Evolutionary conservation across 768 basidiomycete genomes (phyloP), one percentile per base, ranked within the genome.

Genomic region (Cubamyces lactineus): DNA sequence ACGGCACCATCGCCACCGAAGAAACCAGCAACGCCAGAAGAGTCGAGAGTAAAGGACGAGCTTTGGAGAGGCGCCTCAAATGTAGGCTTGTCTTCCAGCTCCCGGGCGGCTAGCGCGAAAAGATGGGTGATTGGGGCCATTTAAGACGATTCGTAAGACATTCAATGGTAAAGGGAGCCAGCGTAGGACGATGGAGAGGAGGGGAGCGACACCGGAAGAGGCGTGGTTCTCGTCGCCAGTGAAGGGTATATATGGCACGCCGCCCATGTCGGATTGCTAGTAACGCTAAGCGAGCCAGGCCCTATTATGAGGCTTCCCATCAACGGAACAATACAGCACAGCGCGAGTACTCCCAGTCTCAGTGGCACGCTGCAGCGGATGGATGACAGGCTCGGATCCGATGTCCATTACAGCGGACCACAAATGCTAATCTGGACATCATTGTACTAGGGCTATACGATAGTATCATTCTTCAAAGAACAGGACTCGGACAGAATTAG

Each of bases 1-100:
- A 64, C 63, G 1, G 63, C 63, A 26, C 57, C 45, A 19, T 64
- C 58, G 42, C 63, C 63, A 28, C 63, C 63, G 43, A 64, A 64
- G 58, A 64, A 64, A n/a, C 58, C 58, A 9, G 63, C 58, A 49
- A 64, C 53, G 28, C 63, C 58, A 9, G 52, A 53, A 9, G 63
- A 60, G 43, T 57, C 53, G 49, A 64, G 54, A 17, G 63, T 60
- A 23, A 59, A 64, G 23, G 51, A 42, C 5, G 57, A 46, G 50
- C 24, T 11, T 1, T 43, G 15, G 16, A 58, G 46, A 3, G 56
- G 57, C 2, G 57, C 9, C 9, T 45, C 19, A 40, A 55, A 15
- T 6, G 42, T 46, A 3, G 38, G 28, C 26, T 15, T 9, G 30
- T 12, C 21, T n/a, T 47, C 30, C 12, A 39, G 23, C 24, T 23